phyloP scores from a whole-genome alignment of 2,329 filamentous ascomycete genomes.

The Orbilia quercus region DNA sequence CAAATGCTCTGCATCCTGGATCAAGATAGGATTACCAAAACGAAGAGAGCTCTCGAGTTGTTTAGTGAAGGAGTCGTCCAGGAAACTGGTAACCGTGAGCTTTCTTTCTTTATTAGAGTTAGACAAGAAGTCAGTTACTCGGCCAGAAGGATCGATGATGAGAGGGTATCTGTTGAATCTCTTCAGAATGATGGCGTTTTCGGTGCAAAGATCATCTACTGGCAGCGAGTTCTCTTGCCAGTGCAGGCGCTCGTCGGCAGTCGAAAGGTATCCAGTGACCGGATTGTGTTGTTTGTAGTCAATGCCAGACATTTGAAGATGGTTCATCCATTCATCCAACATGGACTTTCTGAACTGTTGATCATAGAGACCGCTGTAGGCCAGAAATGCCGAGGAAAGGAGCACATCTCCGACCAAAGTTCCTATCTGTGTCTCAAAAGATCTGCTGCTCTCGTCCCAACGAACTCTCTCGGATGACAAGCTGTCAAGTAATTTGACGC shows the following conservation, averaged over 20 bases:
- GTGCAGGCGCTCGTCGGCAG: conserved; percentile 89
- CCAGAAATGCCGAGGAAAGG: conserved; percentile 94
- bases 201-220: conserved; percentile 96
- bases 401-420: conserved; percentile 96
- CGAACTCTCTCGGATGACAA: conserved; percentile 90
- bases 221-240: conserved; percentile 96
- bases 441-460: conserved; percentile 98
- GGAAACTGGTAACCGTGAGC: conserved; percentile 95
- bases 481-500: conserved; percentile 91
- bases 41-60: conserved; percentile 95
- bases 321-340: conserved; percentile 96
- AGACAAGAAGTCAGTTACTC: conserved; percentile 93
- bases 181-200: conserved; percentile 97
- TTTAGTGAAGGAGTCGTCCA: conserved; percentile 98
- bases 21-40: conserved; percentile 97
- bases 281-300: conserved; percentile 93
- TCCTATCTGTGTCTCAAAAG: conserved; percentile 96
- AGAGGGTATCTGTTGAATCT: conserved; percentile 98
- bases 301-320: conserved; percentile 91
- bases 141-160: conserved; percentile 96
- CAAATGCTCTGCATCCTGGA: conserved; percentile 96
- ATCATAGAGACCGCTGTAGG: conserved; percentile 96
- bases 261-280: conserved; percentile 94
- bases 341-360: conserved; percentile 98
- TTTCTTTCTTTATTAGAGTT: conserved; percentile 93